These are phyloP conservation scores for Dentipellis sp. DNA, from an alignment of 768 basidiomycete species.

Conservation along the genomic window DNA sequence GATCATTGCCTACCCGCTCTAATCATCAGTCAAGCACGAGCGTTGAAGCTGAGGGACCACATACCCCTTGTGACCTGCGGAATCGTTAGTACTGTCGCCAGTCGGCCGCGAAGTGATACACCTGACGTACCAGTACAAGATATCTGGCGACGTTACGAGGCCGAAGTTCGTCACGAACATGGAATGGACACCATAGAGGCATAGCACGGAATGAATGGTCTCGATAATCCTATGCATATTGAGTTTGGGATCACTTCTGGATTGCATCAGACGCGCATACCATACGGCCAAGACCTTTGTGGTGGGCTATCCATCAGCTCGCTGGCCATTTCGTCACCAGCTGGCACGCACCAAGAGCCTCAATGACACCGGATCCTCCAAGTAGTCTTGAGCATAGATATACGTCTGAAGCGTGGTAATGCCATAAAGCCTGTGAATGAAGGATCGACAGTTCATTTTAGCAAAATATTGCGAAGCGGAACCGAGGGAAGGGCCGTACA, in stretches of 20 bases:
- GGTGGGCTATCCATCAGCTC: neutral
- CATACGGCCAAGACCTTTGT: neutral
- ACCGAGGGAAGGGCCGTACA: neutral
- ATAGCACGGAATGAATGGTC: neutral
- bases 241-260: neutral
- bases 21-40: neutral
- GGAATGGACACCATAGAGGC: neutral
- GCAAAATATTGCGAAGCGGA: neutral
- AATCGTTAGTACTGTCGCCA: neutral
- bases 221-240: neutral
- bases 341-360: neutral
- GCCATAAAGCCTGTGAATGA: neutral
- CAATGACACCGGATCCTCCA: neutral
- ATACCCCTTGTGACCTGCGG: neutral
- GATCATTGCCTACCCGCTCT: neutral
- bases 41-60: neutral
- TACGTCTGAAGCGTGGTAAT: neutral
- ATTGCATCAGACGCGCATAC: neutral
- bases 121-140: neutral
- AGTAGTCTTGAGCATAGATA: neutral
- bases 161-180: neutral
- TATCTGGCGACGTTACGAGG: neutral
- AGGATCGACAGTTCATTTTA: too few species aligned
- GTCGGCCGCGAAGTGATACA: neutral
- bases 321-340: neutral